A percentile compares a stretch with the other conserved stretches of the same genome.
These are phyloP conservation scores for Arthrinium phaeospermum DNA, from an alignment of 2,329 filamentous ascomycete genomes.

Conservation along the genomic window DNA sequence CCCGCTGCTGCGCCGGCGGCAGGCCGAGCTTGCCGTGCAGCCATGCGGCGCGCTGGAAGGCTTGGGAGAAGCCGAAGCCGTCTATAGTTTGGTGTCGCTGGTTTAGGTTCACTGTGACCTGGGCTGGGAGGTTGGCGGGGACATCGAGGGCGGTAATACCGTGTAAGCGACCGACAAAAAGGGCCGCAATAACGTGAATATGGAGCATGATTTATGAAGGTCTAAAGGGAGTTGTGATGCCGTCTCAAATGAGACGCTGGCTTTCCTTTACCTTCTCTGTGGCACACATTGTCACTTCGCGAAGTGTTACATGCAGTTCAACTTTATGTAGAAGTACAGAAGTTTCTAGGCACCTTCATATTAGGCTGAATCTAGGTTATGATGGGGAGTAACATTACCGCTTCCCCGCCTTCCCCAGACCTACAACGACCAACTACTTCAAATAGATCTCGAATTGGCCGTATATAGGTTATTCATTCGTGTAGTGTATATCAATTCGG, in stretches of 20 bases:
- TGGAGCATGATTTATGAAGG: neutral
- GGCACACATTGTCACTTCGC: neutral
- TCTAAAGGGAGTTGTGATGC: neutral
- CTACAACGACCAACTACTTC: no score
- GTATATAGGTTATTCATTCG: no score
- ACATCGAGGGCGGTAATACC: neutral
- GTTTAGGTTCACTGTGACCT: conserved; percentile 21
- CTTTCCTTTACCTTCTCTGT: neutral
- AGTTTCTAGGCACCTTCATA: neutral
- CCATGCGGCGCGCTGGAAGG: conserved; percentile 47
- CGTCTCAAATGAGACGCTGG: neutral
- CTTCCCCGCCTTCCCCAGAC: neutral
- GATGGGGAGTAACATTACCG: neutral
- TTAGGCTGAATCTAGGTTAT: conserved; percentile 5
- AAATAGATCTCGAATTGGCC: no score
- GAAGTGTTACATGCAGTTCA: no score
- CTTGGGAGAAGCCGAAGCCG: conserved; percentile 47
- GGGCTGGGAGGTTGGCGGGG: neutral
- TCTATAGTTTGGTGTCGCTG: conserved; percentile 47
- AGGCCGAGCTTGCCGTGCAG: conserved; percentile 24
- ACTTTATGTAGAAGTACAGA: neutral
- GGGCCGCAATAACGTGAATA: neutral
- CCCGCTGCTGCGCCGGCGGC: conserved; percentile 38
- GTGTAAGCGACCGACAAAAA: neutral
- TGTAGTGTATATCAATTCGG: no score